Evolutionary conservation across 2,329 filamentous ascomycete species (phyloP), one percentile per base, ranked within the genome.

Genomic region (Domatiomyces globalis): DNA sequence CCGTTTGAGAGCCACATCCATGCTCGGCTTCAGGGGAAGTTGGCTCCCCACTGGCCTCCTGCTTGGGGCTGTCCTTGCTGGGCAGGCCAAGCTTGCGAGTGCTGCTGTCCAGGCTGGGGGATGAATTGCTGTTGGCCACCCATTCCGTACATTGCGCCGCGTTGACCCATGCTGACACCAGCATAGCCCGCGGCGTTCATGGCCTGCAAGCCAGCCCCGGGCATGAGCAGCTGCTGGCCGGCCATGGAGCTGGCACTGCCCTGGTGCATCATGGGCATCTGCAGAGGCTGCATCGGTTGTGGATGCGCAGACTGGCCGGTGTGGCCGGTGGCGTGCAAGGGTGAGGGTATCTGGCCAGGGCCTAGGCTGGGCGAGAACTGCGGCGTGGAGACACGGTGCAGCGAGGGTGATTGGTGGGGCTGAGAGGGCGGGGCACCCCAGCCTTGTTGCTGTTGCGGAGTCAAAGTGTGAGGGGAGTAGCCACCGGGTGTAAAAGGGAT

Each of bases 351-450:
- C 45, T 60, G 58, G 5, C 53, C 55, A 47, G 60, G 59, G 43
- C 51, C 36, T 20, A 61, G 46, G 49, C 46, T 54, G 5, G 59
- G 57, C 6, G 58, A 60, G 29, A 51, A 58, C 39, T 61, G 59
- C 6, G 54, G 53, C 8, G 56, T 58, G 57, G 68, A 66, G 51
- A 65, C 64, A 25, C 67, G 62, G 53, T 67, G 67, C 48, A 73
- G 67, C 53, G 68, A 62, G 46, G 77, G 74, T 1, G 80, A 74
- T 7, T 79, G 75, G 52, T 81, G 80, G 60, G 82, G 80, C 60
- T 83, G 80, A 39, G 78, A 80, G 66, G 60, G 75, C 67, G 66
- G 76, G 69, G 67, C 81, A 73, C 61, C 83, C 80, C 78, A 87
- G 77, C 69, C 83, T 64, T 83, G 83, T 43, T 81, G 79, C 47